Evolutionary conservation across 208 protist species (phyloP).

Genomic region (Acanthamoeba lenticulata): DNA sequence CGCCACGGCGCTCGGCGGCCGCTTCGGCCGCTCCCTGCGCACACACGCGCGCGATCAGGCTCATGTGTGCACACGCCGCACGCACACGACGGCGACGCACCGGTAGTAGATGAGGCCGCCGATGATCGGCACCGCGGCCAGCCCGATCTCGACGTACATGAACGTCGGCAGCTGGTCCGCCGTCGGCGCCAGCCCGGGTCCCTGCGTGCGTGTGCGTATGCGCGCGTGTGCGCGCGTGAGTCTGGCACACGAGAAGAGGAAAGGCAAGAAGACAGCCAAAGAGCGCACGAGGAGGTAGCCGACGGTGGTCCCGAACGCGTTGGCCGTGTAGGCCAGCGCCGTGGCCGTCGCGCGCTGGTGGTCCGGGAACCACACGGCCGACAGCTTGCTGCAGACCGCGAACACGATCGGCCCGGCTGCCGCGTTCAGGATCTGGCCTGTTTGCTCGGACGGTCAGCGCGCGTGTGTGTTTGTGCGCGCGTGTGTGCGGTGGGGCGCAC

Average conservation of each 20-base stretch:
- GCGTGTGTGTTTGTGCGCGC: background rate
- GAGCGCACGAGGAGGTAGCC: background rate
- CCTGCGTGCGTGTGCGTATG: background rate
- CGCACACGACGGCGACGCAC: background rate
- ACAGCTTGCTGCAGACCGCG: slow-evolving; percentile 46
- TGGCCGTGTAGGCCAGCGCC: background rate
- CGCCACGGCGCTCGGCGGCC: slow-evolving; percentile 4
- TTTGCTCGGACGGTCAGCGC: background rate
- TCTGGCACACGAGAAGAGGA: background rate
- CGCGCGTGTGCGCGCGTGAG: background rate
- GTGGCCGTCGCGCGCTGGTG: slow-evolving; percentile 1
- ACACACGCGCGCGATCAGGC: too few relatives aligned
- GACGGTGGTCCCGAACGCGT: background rate
- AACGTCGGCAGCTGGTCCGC: background rate
- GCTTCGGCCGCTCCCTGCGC: background rate
- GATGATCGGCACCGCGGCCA: background rate
- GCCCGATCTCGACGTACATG: background rate
- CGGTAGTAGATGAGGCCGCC: slow-evolving; percentile 56
- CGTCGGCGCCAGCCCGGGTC: background rate
- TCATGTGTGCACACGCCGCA: background rate
- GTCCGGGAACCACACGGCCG: slow-evolving; percentile 14
- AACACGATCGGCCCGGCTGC: slow-evolving; percentile 10
- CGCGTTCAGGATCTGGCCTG: slow-evolving; percentile 23
- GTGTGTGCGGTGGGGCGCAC: too few relatives aligned
- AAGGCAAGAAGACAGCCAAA: background rate